Evolutionary conservation across 768 basidiomycete species (phyloP).

Genomic region (Agaricus subrufescens): DNA sequence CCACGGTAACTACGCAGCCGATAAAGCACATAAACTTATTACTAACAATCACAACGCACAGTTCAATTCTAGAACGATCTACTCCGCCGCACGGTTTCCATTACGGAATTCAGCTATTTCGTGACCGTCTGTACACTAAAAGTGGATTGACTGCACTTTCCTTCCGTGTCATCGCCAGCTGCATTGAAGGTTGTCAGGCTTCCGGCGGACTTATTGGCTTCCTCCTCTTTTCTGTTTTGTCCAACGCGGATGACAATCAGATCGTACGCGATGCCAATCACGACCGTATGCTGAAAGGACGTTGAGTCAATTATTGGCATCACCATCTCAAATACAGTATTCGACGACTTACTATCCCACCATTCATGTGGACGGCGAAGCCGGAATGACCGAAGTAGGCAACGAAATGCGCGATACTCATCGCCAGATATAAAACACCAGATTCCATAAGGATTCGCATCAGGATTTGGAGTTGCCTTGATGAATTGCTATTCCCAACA

Average conservation of each 20-base stretch:
- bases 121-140: no score
- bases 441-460: slow-evolving; percentile 8
- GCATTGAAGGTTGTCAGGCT: no score
- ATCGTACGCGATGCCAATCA: slow-evolving; percentile 3
- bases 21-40: no score
- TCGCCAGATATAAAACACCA: not conserved
- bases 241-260: slow-evolving; percentile 1
- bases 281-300: not conserved
- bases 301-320: not conserved
- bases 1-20: no score
- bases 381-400: not conserved
- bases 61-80: no score
- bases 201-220: not conserved
- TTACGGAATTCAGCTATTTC: no score
- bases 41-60: no score
- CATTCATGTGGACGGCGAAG: not conserved
- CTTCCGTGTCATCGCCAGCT: no score
- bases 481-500: not conserved
- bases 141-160: no score
- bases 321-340: no score
- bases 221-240: not conserved
- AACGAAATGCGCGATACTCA: slow-evolving; percentile 1
- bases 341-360: not conserved
- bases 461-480: not conserved
- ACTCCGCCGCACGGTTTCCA: no score